phyloP scores from a whole-genome alignment of 192 early-diverging fungal genomes.

The Gaertneriomyces sp. region DNA sequence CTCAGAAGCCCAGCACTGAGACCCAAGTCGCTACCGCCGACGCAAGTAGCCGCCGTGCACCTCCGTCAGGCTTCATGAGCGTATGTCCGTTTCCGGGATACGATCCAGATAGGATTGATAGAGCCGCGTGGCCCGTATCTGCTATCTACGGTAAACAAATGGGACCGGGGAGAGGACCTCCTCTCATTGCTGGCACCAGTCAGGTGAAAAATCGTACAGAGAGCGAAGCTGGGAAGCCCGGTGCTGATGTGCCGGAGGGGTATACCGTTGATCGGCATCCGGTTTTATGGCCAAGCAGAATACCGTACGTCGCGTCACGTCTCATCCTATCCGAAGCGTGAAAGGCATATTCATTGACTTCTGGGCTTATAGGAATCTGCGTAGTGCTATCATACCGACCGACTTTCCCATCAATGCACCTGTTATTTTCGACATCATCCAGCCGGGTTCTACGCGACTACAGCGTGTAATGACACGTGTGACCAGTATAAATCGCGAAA shows the following conservation, averaged over 20 bases:
- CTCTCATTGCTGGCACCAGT: not conserved
- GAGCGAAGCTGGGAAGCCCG: not conserved
- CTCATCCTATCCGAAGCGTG: not conserved
- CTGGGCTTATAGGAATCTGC: conserved; percentile 31
- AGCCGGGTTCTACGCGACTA: conserved; percentile 44
- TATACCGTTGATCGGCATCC: conserved; percentile 50
- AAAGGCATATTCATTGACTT: not conserved
- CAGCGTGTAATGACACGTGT: conserved; percentile 51
- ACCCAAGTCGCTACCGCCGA: not conserved
- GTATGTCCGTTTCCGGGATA: conserved; percentile 51
- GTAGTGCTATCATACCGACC: conserved; percentile 19
- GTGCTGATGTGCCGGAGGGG: conserved; percentile 39
- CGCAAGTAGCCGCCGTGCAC: conserved; percentile 15
- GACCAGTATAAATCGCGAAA: conserved; percentile 43
- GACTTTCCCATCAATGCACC: conserved; percentile 56
- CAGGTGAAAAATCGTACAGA: not conserved
- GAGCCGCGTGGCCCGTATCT: conserved; percentile 24
- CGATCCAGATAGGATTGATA: conserved; percentile 47
- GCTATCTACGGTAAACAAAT: conserved; percentile 46
- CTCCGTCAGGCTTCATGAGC: conserved; percentile 39
- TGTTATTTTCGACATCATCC: conserved; percentile 55
- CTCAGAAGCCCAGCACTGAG: conserved; percentile 3
- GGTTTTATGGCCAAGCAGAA: conserved; percentile 48
- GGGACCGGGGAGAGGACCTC: conserved; percentile 5
- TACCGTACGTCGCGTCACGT: conserved; percentile 33